These are phyloP conservation scores for Fraxinus latifolia DNA, from an alignment of 305 asterid species.

Conservation along the genomic window DNA sequence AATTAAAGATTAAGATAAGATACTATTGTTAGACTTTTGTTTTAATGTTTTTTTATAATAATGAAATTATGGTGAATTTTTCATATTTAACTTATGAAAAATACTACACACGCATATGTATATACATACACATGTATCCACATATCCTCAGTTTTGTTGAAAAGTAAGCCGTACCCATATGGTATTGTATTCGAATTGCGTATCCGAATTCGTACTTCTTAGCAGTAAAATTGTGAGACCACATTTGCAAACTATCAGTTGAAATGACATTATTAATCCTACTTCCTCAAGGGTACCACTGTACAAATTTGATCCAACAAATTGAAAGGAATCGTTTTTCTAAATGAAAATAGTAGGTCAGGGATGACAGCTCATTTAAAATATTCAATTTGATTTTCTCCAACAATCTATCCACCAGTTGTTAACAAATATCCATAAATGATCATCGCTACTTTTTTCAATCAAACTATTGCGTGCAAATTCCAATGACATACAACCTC, in stretches of 20 bases:
- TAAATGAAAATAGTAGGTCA: background rate
- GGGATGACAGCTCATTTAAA: background rate
- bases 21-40: background rate
- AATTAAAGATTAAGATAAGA: background rate
- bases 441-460: background rate
- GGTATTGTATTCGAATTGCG: background rate
- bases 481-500: background rate
- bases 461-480: background rate
- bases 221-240: background rate
- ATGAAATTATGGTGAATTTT: background rate
- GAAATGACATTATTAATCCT: background rate
- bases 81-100: background rate
- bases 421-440: background rate
- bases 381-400: background rate
- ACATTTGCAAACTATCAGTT: background rate
- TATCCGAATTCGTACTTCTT: background rate
- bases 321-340: background rate
- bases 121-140: background rate
- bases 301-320: background rate
- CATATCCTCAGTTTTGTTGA: background rate
- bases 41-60: no score
- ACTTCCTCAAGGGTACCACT: background rate
- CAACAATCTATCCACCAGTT: background rate
- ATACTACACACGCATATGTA: background rate
- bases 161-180: background rate